phyloP scores from a whole-genome alignment of 352 stramenopile species.

The Phytopythium kandeliae region DNA sequence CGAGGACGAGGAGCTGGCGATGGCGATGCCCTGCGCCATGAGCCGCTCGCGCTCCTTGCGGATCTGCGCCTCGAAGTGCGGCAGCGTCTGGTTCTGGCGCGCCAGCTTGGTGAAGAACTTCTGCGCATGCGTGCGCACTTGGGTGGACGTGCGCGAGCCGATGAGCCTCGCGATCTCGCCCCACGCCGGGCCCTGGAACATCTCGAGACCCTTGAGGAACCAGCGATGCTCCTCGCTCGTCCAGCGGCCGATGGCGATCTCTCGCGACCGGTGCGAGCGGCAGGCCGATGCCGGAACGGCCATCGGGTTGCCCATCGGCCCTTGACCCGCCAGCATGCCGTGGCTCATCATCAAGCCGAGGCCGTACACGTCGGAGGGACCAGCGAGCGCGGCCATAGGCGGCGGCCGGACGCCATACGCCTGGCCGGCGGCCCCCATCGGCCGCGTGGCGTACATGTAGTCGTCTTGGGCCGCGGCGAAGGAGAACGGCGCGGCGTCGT shows the following conservation, averaged over 20 bases:
- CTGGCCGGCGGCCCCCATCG: not conserved
- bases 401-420: not conserved
- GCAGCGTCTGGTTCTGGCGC: constrained; percentile 61
- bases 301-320: constrained; percentile 3
- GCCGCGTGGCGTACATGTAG: not conserved
- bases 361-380: not conserved
- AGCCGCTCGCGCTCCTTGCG: constrained; percentile 59
- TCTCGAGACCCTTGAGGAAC: constrained; percentile 77
- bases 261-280: constrained; percentile 22
- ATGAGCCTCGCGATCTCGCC: constrained; percentile 82
- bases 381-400: not conserved
- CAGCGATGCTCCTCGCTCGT: constrained; percentile 66
- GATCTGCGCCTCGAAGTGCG: constrained; percentile 75
- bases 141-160: constrained; percentile 74
- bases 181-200: constrained; percentile 75
- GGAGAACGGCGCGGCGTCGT: not conserved
- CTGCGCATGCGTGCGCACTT: constrained; percentile 83
- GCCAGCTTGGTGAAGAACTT: constrained; percentile 89
- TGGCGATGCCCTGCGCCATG: constrained; percentile 38
- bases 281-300: not conserved
- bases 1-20: constrained; percentile 28
- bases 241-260: constrained; percentile 73
- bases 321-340: not conserved
- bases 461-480: not conserved
- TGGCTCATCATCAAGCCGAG: not conserved